phyloP scores from a whole-genome alignment of 805 yeast genomes.

The Myxozyma geophila region DNA sequence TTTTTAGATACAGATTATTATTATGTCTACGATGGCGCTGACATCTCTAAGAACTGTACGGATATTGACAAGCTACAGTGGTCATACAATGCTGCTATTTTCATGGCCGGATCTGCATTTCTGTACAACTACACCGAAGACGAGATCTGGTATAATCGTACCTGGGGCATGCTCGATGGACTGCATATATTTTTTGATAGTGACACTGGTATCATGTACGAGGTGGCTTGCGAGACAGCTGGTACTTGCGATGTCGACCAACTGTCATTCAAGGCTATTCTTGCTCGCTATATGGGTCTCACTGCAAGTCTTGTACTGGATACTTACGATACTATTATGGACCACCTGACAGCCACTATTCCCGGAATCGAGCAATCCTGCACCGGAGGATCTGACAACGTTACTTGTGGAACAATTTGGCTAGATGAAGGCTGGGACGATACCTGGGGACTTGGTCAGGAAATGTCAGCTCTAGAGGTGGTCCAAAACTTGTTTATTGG shows the following conservation, averaged over 20 bases:
- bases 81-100: constrained; percentile 87
- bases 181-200: constrained; percentile 54
- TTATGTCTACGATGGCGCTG: constrained; percentile 55
- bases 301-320: constrained; percentile 73
- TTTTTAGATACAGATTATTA: constrained; percentile 47
- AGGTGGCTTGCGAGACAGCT: constrained; percentile 76
- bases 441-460: constrained; percentile 84
- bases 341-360: constrained; percentile 50
- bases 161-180: constrained; percentile 60
- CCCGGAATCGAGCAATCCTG: constrained; percentile 79
- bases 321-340: constrained; percentile 46
- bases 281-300: constrained; percentile 72
- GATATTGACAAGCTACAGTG: constrained; percentile 65
- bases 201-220: constrained; percentile 62
- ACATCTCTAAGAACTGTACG: constrained; percentile 62
- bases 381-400: constrained; percentile 84
- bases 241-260: constrained; percentile 80
- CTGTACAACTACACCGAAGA: constrained; percentile 74
- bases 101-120: constrained; percentile 79
- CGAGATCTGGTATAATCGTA: constrained; percentile 67
- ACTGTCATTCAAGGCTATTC: constrained; percentile 84
- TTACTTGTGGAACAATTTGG: constrained; percentile 90
- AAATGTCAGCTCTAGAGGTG: constrained; percentile 79
- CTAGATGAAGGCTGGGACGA: constrained; percentile 69
- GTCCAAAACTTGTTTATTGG: constrained; percentile 46